phyloP scores from a whole-genome alignment of 2,329 filamentous ascomycete species.

The Colletotrichum magnum region DNA sequence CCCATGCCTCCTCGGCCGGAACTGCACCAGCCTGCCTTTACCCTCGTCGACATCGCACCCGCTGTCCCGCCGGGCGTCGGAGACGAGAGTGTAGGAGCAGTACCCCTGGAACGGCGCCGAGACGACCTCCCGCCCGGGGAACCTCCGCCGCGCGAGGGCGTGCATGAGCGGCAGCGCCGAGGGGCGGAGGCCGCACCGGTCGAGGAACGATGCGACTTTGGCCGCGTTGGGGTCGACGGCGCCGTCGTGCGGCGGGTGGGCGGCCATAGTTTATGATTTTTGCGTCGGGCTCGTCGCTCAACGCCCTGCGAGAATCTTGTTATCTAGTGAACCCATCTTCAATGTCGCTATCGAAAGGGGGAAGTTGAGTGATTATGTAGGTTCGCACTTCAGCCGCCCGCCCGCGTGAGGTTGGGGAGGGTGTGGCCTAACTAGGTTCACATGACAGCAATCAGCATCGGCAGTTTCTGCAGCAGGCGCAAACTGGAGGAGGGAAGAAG shows the following conservation, averaged over 20 bases:
- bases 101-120: constrained; percentile 61
- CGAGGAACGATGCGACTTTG: constrained; percentile 27
- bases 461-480: constrained; percentile 2
- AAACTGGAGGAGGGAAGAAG: neutral
- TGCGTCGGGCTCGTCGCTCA: neutral
- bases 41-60: constrained; percentile 1
- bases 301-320: neutral
- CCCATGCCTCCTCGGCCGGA: constrained; percentile 59
- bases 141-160: constrained; percentile 50
- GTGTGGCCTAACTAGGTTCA: constrained; percentile 12
- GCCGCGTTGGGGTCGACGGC: neutral
- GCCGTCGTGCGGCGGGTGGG: no score
- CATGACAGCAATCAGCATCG: constrained; percentile 22
- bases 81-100: constrained; percentile 65
- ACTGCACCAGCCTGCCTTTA: constrained; percentile 58
- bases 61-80: constrained; percentile 34
- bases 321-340: no score
- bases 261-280: no score
- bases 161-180: constrained; percentile 38
- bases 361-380: neutral
- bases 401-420: neutral
- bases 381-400: neutral
- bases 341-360: neutral
- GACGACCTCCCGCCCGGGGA: constrained; percentile 47
- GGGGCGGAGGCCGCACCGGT: neutral